Evolutionary conservation across 257 asterid species (phyloP), one percentile per base, ranked within the genome.

Genomic region (Rubia yunnanensis): DNA sequence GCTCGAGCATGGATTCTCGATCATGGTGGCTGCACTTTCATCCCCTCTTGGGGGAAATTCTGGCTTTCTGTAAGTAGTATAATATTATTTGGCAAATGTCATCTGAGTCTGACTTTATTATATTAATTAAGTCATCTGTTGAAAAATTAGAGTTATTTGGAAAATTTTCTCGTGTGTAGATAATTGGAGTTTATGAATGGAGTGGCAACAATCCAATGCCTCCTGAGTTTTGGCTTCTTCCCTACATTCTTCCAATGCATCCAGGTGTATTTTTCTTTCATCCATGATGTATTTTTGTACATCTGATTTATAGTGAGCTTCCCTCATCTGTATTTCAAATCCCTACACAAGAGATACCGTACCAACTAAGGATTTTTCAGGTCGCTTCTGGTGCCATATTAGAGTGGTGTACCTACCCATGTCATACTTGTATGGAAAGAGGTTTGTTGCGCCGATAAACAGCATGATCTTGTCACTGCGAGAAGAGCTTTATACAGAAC

Each of bases 211-310:
- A 86, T 73, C 95, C 95, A 58, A 63, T 86, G 23, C 96, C 83
- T 10, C 95, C 96, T 1, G 96, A 89, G 73, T 23, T 86, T 6
- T 89, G 95, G 96, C 86, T 86, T 69, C 81, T 89, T 44, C 96
- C 95, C 7, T 79, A 82, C 72, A 30, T 73, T 69, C 65, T 84
- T 34, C 95, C 96, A 0, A 55, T 85, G 17, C 96, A 89, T 54
- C 95, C 97, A 83, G 96, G 95, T 87, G n/a, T 6, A 3, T 24
- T 3, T 15, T 23, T 3, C 3, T 27, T 55, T 39, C 48, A 32
- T 4, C 5, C 15, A 22, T 2, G 18, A 2, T 50, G 11, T 6
- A 38, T 38, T 38, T 38, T 38, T 38, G 6, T 32, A 32, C 6
- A 46, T 3, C 17, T 11, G 4, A 3, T 50, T 2, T 3, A 18